Percentiles rank a stretch among this genome's conserved stretches.
phyloP scores from a whole-genome alignment of 352 stramenopile genomes.

The Phytophthora megakarya region DNA sequence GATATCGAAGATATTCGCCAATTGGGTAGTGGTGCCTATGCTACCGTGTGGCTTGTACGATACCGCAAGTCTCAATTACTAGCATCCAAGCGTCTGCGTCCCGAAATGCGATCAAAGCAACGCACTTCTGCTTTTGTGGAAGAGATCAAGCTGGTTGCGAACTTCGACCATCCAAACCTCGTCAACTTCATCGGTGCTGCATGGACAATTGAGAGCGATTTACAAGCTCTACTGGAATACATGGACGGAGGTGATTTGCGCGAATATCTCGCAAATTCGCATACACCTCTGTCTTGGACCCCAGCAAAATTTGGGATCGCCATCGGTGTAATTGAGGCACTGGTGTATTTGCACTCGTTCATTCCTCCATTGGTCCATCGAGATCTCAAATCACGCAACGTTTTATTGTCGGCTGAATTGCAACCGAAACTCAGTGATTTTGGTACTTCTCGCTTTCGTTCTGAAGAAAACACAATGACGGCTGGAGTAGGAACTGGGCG shows the following conservation, averaged over 20 bases:
- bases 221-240: conserved; percentile 49
- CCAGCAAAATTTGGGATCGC: conserved; percentile 39
- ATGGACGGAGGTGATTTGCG: conserved; percentile 48
- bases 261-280: conserved; percentile 20
- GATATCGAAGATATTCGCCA: conserved; percentile 35
- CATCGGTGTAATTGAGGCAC: conserved; percentile 43
- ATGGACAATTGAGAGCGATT: conserved; percentile 45
- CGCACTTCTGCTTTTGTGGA: conserved; percentile 44
- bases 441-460: conserved; percentile 44
- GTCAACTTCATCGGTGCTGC: conserved; percentile 46
- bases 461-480: conserved; percentile 44
- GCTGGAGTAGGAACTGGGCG: conserved; percentile 38
- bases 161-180: conserved; percentile 51
- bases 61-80: conserved; percentile 34
- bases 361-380: conserved; percentile 41
- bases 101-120: conserved; percentile 28
- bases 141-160: conserved; percentile 50
- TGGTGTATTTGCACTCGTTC: conserved; percentile 54
- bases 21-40: conserved; percentile 35
- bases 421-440: conserved; percentile 56
- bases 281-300: conserved; percentile 18
- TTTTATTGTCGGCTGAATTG: conserved; percentile 37
- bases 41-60: conserved; percentile 35
- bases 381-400: conserved; percentile 54
- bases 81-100: conserved; percentile 37